Evolutionary conservation across 2,329 filamentous ascomycete species (phyloP), one percentile per base, ranked within the genome.

Genomic region (Pseudogymnoascus sp.): DNA sequence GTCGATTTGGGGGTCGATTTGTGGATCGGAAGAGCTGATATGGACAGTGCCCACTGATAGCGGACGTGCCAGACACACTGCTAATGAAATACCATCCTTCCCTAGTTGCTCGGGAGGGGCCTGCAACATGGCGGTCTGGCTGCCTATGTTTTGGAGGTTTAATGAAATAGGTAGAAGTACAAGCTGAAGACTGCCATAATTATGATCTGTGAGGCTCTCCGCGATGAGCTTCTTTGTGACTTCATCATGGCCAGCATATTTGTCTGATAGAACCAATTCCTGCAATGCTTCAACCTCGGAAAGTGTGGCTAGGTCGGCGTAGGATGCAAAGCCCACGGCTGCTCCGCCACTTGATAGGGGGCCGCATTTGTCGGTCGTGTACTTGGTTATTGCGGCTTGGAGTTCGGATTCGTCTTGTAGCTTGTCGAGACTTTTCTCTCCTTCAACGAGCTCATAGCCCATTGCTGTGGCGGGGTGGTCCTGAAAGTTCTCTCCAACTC

Each of bases 1-100:
- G 66, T 81, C 76, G 62, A 80, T 77, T 1, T 65, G 50, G 0
- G 78, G 77, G 15, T 74, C 66, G 1, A 65, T 69, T 0, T 68
- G 65, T 0, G 74, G 72, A 60, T 79, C 72, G 0, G 74, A 61
- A 0, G 76, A 77, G 1, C 65, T 66, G 29, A 80, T 75, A 62
- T 79, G 78, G 0, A 77, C 67, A 6, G 66, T 73, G 0, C 77
- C 78, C n/a, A 76, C 73, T 0, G 76, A 78, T 33, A 78, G 70
- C 1, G 75, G 72, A 77, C 75, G 67, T 73, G 79, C 62, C 70
- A 74, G 4, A 73, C 75, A 79, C 62, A 73, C 74, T 5, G 74
- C 70, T 0, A 79, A 75, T 17, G 70, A 69, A 6, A 78, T 67
- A 3, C 64, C 62, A 3, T 62, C 19, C 23, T 64, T 64, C 21